Evolutionary conservation across 495 filamentous ascomycete genomes (phyloP).

Genomic region (Hyphodiscus hymeniophilus): DNA sequence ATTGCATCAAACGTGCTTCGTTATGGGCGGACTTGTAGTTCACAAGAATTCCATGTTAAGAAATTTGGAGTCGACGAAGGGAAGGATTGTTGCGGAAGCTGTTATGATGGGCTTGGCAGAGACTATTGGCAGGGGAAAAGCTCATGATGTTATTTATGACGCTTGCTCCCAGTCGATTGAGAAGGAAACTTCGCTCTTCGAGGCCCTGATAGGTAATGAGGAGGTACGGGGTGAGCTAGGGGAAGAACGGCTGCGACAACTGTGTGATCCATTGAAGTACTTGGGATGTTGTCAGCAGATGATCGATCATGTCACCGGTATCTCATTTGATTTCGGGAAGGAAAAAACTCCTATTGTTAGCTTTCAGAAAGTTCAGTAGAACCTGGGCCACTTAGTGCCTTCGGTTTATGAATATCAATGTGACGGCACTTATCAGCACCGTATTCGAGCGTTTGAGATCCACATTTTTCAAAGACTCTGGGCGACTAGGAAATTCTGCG

Average conservation of each 20-base stretch:
- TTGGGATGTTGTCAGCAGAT: slow-evolving; percentile 37
- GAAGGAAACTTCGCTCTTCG: slow-evolving; percentile 31
- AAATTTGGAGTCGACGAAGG: slow-evolving; percentile 39
- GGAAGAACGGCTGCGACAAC: slow-evolving; percentile 26
- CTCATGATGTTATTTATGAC: slow-evolving; percentile 47
- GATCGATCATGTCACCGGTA: slow-evolving; percentile 37
- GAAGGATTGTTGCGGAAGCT: slow-evolving; percentile 46
- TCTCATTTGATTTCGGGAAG: no score
- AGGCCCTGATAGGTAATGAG: slow-evolving; percentile 26
- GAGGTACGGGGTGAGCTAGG: slow-evolving; percentile 34
- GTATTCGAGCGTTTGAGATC: no score
- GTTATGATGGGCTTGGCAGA: slow-evolving; percentile 50
- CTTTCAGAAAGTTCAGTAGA: no score
- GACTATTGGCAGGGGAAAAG: slow-evolving; percentile 37
- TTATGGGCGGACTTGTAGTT: slow-evolving; percentile 37
- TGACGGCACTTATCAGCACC: no score
- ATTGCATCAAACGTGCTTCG: slow-evolving; percentile 39
- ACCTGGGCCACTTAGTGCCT: no score
- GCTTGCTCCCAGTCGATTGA: slow-evolving; percentile 44
- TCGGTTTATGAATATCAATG: no score
- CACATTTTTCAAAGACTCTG: no score
- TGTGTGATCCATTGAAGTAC: slow-evolving; percentile 45
- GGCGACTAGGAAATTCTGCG: no score
- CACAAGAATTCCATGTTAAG: slow-evolving; percentile 36
- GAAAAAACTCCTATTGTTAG: no score